Evolutionary conservation across 2,329 filamentous ascomycete genomes (phyloP), one percentile per base, ranked within the genome.

Genomic region (Fusarium nodosum): DNA sequence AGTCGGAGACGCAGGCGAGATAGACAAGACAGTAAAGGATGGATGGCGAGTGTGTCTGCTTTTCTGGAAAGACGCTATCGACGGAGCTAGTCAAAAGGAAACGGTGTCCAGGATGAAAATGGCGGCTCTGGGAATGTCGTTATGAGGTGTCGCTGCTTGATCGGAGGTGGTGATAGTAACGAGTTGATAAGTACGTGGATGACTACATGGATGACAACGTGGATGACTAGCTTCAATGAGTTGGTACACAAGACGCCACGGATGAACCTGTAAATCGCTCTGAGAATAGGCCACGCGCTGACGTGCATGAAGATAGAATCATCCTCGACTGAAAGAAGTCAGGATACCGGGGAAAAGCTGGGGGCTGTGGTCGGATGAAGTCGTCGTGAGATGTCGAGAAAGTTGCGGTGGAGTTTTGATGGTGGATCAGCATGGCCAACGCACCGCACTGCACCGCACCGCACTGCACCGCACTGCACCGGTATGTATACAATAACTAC

Each of bases 341-440:
- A 34, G 59, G 55, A 62, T 64, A 55, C 68, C 46, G 64, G 70
- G 57, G 52, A 66, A 67, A 61, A 58, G 67, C 56, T 45, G 54
- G 54, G 59, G 58, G 45, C 47, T 56, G 33, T 50, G 48, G 24
- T 51, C 46, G 42, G 52, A 45, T 57, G 69, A 70, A 55, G 56
- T 55, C 18, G 64, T 71, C 67, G 71, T 72, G 68, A 73, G 73
- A 51, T 71, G 70, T 67, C 68, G 71, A 56, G 66, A 71, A 61
- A 69, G 64, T 52, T 54, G 63, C 59, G 55, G 59, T 69, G 68
- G 61, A 66, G 58, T 50, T 59, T 61, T 39, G 58, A 58, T 56
- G 64, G 72, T 69, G 72, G 72, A 69, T 64, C 42, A 60, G 59
- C 55, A 57, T 68, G 56, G 66, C 72, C 72, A 74, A 60, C 72